These are phyloP conservation scores for Calonectria hawksworthii DNA, from an alignment of 2,329 filamentous ascomycete species.

Conservation along the genomic window DNA sequence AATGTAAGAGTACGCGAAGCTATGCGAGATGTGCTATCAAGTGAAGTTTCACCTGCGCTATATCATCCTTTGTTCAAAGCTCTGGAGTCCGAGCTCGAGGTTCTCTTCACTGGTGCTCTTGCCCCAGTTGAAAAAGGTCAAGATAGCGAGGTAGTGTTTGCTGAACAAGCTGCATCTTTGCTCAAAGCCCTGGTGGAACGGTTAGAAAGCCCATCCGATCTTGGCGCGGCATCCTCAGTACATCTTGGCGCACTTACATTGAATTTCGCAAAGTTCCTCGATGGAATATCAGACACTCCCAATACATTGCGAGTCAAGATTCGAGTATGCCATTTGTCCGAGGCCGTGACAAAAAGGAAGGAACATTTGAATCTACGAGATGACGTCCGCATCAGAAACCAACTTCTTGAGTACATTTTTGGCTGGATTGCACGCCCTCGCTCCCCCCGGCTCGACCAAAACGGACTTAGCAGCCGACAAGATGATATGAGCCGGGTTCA, in stretches of 20 bases:
- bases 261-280: conserved; percentile 77
- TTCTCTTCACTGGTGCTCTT: conserved; percentile 70
- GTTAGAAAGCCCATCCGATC: conserved; percentile 73
- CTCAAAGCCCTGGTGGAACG: conserved; percentile 75
- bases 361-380: conserved; percentile 78
- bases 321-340: conserved; percentile 77
- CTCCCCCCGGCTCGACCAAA: conserved; percentile 62
- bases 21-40: conserved; percentile 75
- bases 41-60: conserved; percentile 73
- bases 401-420: conserved; percentile 77
- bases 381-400: conserved; percentile 77
- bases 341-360: conserved; percentile 75
- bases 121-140: conserved; percentile 65
- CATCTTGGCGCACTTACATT: conserved; percentile 75
- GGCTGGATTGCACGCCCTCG: conserved; percentile 76
- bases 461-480: conserved; percentile 58
- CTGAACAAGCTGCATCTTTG: conserved; percentile 76
- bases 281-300: conserved; percentile 68
- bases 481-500: conserved; percentile 73
- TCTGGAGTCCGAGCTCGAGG: conserved; percentile 75
- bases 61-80: conserved; percentile 75
- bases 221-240: conserved; percentile 72
- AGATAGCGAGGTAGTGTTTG: conserved; percentile 75
- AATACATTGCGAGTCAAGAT: conserved; percentile 75
- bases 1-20: conserved; percentile 76